Conservation (phyloP, 2,329 filamentous ascomycete species). For the Neonectria neomacrospora region DNA sequence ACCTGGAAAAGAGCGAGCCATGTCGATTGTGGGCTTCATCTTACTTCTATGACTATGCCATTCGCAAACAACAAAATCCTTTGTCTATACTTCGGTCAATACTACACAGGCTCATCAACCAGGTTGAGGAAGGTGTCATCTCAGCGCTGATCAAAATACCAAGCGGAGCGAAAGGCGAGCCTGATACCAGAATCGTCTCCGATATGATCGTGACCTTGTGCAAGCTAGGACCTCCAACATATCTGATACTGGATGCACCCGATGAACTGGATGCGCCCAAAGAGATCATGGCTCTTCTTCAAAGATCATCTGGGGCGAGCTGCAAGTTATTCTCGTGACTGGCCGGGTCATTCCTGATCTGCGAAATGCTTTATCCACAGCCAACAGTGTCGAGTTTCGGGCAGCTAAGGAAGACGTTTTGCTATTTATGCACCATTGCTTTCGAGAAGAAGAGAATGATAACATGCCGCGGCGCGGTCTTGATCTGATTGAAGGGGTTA, state of each 20-base stretch:
- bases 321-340: slow-evolving; percentile 10
- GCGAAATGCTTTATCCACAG: not conserved
- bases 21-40: not conserved
- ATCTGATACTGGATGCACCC: slow-evolving; percentile 6
- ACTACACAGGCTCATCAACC: not conserved
- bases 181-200: not conserved
- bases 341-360: slow-evolving; percentile 15
- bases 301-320: not conserved
- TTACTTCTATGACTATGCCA: slow-evolving; percentile 10
- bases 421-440: slow-evolving; percentile 4
- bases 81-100: not conserved
- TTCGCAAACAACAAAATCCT: not conserved
- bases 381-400: not conserved
- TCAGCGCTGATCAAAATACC: not conserved
- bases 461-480: not conserved
- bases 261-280: slow-evolving; percentile 1
- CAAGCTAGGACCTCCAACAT: slow-evolving; percentile 1
- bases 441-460: not conserved
- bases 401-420: not conserved
- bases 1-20: not conserved
- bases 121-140: not conserved
- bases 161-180: slow-evolving; percentile 1
- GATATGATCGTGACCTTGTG: slow-evolving; percentile 7
- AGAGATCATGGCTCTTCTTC: not conserved
- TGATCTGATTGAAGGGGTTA: not conserved